Evolutionary conservation across 2,329 filamentous ascomycete species (phyloP).

Genomic region (Aspergillus proliferans): DNA sequence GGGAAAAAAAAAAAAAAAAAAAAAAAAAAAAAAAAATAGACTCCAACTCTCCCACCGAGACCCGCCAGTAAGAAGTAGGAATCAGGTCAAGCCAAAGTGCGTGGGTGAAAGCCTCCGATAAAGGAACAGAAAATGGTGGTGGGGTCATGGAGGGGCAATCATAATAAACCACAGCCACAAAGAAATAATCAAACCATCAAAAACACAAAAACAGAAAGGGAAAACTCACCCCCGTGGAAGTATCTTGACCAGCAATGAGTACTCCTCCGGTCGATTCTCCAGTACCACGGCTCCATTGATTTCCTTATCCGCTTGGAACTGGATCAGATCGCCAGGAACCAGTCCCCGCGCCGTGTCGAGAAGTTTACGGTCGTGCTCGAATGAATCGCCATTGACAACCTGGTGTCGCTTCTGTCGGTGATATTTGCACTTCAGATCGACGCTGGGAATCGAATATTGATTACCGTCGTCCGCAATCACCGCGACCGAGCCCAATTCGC

Average conservation of each 20-base stretch:
- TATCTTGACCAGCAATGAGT: constrained; percentile 71
- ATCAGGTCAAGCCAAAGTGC: no score
- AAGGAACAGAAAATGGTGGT: constrained; percentile 4
- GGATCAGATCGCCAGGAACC: constrained; percentile 69
- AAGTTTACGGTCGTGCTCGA: constrained; percentile 66
- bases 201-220: constrained; percentile 5
- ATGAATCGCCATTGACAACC: constrained; percentile 59
- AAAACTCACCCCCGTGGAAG: constrained; percentile 71
- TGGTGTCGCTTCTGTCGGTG: constrained; percentile 83
- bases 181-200: constrained; percentile 5
- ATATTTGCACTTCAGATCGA: constrained; percentile 91
- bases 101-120: constrained; percentile 3
- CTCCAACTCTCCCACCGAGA: not conserved
- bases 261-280: constrained; percentile 72
- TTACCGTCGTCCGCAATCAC: constrained; percentile 85
- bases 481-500: constrained; percentile 78
- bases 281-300: constrained; percentile 86
- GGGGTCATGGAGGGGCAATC: not conserved
- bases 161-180: constrained; percentile 1
- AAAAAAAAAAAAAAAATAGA: not conserved
- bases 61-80: constrained; percentile 2
- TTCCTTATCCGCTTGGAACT: constrained; percentile 77
- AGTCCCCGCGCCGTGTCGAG: constrained; percentile 62
- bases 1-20: not conserved
- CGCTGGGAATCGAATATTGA: constrained; percentile 85